A percentile compares a stretch with the other conserved stretches of the same genome.
Evolutionary conservation across 148 eudicot species (phyloP).

Genomic region (Spergularia marina): DNA sequence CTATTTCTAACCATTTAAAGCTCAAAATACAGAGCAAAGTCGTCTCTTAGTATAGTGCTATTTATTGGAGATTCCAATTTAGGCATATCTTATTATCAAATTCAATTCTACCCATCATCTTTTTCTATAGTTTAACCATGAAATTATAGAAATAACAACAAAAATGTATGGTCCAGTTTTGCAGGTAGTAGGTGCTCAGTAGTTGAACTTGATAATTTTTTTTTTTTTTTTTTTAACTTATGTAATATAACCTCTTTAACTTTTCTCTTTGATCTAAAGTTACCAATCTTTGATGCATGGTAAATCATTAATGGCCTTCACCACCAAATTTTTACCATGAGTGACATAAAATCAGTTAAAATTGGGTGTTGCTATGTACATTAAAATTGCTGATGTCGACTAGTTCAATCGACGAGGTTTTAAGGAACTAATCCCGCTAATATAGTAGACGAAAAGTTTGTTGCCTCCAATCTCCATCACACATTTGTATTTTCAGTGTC

Average conservation of each 20-base stretch:
- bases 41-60: constrained; percentile 10
- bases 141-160: constrained; percentile 1
- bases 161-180: not conserved
- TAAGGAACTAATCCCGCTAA: too few species aligned
- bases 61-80: not conserved
- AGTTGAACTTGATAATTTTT: constrained; percentile 23
- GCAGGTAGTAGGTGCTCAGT: constrained; percentile 16
- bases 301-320: too few species aligned
- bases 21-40: not conserved
- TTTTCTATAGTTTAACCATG: not conserved
- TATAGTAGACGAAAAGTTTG: too few species aligned
- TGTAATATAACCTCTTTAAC: not conserved
- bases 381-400: too few species aligned
- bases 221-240: not conserved
- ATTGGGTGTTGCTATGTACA: too few species aligned
- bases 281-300: not conserved
- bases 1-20: not conserved
- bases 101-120: not conserved
- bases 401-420: too few species aligned
- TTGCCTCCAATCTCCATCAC: too few species aligned
- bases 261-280: not conserved
- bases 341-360: too few species aligned
- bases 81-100: not conserved
- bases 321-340: too few species aligned
- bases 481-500: too few species aligned